A percentile compares a stretch with the other conserved stretches of the same genome.
These are phyloP conservation scores for Phaffia rhodozyma DNA, from an alignment of 1,284 basidiomycete species.

Conservation along the genomic window DNA sequence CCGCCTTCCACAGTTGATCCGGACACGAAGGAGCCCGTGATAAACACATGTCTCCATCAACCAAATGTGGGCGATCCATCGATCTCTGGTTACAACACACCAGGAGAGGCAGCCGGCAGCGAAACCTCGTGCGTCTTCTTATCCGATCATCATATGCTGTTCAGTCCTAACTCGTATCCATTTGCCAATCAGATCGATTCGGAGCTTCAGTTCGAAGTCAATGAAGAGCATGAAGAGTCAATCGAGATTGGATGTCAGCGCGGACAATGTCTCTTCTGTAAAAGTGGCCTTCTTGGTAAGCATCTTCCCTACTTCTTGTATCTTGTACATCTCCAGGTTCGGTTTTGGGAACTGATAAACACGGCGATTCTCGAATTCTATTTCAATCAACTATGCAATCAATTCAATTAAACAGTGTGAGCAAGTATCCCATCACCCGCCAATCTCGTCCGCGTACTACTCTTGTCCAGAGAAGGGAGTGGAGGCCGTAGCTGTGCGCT, in stretches of 20 bases:
- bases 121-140: slow-evolving; percentile 25
- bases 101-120: slow-evolving; percentile 14
- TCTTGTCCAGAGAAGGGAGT: slow-evolving; percentile 59
- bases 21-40: slow-evolving; percentile 33
- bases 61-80: slow-evolving; percentile 17
- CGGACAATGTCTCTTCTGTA: slow-evolving; percentile 25
- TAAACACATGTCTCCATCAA: slow-evolving; percentile 35
- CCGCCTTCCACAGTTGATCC: slow-evolving; percentile 33
- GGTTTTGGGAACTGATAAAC: background rate
- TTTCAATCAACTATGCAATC: no score
- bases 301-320: background rate
- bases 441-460: slow-evolving; percentile 80
- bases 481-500: slow-evolving; percentile 48
- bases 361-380: background rate
- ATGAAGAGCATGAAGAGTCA: background rate
- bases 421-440: slow-evolving; percentile 93
- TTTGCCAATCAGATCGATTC: background rate
- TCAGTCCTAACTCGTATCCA: no score
- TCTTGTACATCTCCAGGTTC: background rate
- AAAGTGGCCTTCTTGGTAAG: slow-evolving; percentile 53
- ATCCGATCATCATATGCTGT: no score
- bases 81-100: slow-evolving; percentile 33
- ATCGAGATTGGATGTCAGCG: background rate
- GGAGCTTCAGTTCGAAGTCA: background rate
- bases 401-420: slow-evolving; percentile 42